phyloP scores from a whole-genome alignment of 1,284 basidiomycete species.

The Leccinum ponderosum region DNA sequence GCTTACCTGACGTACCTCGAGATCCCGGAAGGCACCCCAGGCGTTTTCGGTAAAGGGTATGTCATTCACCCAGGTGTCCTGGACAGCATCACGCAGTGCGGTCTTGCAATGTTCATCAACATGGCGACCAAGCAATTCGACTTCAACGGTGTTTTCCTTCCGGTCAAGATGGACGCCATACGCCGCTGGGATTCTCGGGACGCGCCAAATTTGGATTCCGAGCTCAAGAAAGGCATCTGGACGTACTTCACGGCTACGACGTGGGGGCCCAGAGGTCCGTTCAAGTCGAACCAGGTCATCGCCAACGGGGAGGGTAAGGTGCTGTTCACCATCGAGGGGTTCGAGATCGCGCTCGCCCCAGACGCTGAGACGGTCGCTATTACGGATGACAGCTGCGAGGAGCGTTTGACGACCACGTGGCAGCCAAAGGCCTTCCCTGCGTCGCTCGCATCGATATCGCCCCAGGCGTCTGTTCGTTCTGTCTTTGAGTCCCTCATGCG shows the following conservation, averaged over 20 bases:
- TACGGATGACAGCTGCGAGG: conserved; percentile 23
- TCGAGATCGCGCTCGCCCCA: conserved; percentile 31
- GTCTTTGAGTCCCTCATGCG: conserved; percentile 14
- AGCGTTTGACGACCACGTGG: conserved; percentile 29
- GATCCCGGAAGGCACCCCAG: conserved; percentile 22
- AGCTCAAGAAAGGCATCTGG: conserved; percentile 32
- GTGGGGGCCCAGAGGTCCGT: conserved; percentile 29
- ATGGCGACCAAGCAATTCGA: conserved; percentile 34
- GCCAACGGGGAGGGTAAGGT: conserved; percentile 29
- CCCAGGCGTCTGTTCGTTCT: conserved; percentile 13
- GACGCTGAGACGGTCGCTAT: conserved; percentile 26
- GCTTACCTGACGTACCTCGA: conserved; percentile 28
- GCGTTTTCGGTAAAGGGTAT: conserved; percentile 32
- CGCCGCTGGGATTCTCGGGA: conserved; percentile 31
- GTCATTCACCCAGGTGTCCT: conserved; percentile 31
- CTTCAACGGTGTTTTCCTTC: conserved; percentile 33
- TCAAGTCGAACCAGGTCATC: conserved; percentile 30
- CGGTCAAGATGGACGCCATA: conserved; percentile 29
- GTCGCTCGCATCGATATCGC: conserved; percentile 3
- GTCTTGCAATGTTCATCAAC: conserved; percentile 33
- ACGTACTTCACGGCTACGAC: conserved; percentile 22
- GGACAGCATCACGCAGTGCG: conserved; percentile 34
- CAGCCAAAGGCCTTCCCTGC: conserved; percentile 27
- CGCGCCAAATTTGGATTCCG: conserved; percentile 21
- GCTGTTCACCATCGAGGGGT: conserved; percentile 31